A percentile compares a stretch with the other conserved stretches of the same genome.
Conservation (phyloP, 306 rosid genomes). For the Rosa lucieae region DNA sequence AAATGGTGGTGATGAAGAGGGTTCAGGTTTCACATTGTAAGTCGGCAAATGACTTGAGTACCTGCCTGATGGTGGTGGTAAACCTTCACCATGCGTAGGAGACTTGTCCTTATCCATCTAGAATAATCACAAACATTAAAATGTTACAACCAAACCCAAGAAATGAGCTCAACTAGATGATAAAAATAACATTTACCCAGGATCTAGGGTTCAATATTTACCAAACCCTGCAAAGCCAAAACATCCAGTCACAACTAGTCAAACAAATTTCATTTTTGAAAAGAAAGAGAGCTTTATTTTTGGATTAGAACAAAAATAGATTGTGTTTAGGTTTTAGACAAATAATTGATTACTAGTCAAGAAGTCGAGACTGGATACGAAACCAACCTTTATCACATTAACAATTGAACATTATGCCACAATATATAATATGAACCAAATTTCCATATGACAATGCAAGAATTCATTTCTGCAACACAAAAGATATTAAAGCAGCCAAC, state of each 20-base stretch:
- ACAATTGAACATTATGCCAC: not conserved
- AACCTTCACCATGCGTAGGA: conserved; percentile 60
- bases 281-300: not conserved
- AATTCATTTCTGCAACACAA: no score
- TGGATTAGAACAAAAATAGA: no score
- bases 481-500: no score
- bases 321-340: no score
- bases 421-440: no score
- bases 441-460: no score
- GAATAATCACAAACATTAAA: conserved; percentile 22
- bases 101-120: conserved; percentile 79
- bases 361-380: not conserved
- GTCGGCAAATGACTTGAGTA: conserved; percentile 48
- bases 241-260: not conserved
- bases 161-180: not conserved
- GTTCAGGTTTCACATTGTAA: conserved; percentile 73
- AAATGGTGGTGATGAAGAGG: conserved; percentile 33
- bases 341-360: not conserved
- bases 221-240: not conserved
- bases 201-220: not conserved
- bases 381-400: not conserved
- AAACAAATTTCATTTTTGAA: not conserved
- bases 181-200: not conserved
- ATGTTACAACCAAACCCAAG: not conserved
- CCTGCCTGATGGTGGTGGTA: conserved; percentile 72